These are phyloP conservation scores for Suhomyces sp. DNA, from an alignment of 805 yeast species.

Conservation along the genomic window DNA sequence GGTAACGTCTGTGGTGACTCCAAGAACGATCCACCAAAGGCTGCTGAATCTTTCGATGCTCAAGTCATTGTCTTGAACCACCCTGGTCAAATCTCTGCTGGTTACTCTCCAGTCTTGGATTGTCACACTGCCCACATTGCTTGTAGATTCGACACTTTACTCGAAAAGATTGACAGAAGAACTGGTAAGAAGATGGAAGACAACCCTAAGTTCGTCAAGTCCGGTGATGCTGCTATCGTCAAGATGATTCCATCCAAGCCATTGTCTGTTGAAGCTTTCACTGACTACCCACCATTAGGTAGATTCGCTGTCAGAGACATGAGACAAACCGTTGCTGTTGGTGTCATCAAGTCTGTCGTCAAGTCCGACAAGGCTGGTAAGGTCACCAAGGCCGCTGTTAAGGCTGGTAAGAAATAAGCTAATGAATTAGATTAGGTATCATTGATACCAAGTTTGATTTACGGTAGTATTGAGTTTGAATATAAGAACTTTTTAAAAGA, in stretches of 20 bases:
- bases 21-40: constrained; percentile 85
- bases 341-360: constrained; percentile 95
- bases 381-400: constrained; percentile 94
- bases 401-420: constrained; percentile 73
- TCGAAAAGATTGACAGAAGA: constrained; percentile 87
- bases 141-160: constrained; percentile 77
- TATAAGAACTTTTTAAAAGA: constrained; percentile 2
- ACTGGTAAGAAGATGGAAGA: constrained; percentile 36
- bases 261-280: constrained; percentile 45
- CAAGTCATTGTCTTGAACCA: constrained; percentile 87
- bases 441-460: constrained; percentile 3
- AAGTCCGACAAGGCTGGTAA: constrained; percentile 85
- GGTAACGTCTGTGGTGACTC: constrained; percentile 93
- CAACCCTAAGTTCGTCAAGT: constrained; percentile 36
- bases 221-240: constrained; percentile 42
- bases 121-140: constrained; percentile 94
- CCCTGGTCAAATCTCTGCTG: constrained; percentile 89
- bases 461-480: constrained; percentile 3
- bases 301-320: constrained; percentile 87
- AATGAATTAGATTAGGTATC: constrained; percentile 7
- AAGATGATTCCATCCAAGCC: constrained; percentile 45
- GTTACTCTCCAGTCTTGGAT: constrained; percentile 89
- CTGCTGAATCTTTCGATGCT: constrained; percentile 73
- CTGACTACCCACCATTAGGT: constrained; percentile 47
- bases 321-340: constrained; percentile 99